Evolutionary conservation across 306 rosid genomes (phyloP), one percentile per base, ranked within the genome.

Genomic region (Acacia acuminata): DNA sequence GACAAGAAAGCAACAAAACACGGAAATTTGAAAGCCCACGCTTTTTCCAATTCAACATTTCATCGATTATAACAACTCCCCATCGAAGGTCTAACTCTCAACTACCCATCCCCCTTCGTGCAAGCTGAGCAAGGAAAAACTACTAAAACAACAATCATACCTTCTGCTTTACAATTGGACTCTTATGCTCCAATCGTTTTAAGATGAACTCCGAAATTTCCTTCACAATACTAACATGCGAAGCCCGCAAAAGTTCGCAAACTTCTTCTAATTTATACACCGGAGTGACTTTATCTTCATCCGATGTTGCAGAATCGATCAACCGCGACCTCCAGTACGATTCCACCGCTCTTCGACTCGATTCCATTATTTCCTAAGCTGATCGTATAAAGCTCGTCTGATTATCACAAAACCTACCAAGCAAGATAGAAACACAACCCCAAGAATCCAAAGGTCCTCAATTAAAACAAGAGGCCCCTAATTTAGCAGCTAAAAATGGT

Each of bases 311-410:
- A 50, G 88, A 87, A 82, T 96, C 99, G 82, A 96, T 84, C 94
- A 94, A 77, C 67, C 97, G 83, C 34, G 98, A 92, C 73, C 98
- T 88, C 99, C 98, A 92, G 76, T 92, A 96, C 47, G 99, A 91
- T 81, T 96, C 99, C 82, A 96, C 99, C 45, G 98, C 99, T 91
- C 99, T 91, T 71, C 99, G 87, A 87, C 99, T 94, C 73, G 98
- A 85, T 81, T 96, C 99, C 99, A 96, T 96, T 71, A 47, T n/a
- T 40, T 66, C 86, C 77, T 79, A 79, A 83, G 55, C 77, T 51
- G 43, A 69, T 36, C 58, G 43, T 32, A 24, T 34, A 79, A 82
- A 22, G 73, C 30, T 32, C 30, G 42, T 70, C 45, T 65, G 45
- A 82, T n/a, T 78, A 36, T 45, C 80, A 77, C 84, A 83, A 73